Conservation (phyloP, 352 stramenopile species). For the Phytophthora europaea region DNA sequence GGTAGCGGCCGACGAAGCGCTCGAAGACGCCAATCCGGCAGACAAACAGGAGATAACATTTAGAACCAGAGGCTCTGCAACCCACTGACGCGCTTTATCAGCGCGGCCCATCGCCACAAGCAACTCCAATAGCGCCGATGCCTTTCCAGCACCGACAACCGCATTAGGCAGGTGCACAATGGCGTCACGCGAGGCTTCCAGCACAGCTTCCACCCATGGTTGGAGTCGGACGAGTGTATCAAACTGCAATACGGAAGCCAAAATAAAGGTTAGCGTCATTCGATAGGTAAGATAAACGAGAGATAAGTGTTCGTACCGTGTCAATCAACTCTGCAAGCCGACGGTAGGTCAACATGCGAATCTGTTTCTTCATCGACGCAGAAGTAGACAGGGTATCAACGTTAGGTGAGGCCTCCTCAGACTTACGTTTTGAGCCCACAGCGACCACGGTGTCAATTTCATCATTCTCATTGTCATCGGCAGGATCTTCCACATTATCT, state of each 20-base stretch:
- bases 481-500: constrained; percentile 26
- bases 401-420: constrained; percentile 9
- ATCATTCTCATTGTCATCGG: constrained; percentile 35
- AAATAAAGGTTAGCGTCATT: constrained; percentile 16
- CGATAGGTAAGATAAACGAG: neutral
- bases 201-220: constrained; percentile 66
- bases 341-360: constrained; percentile 82
- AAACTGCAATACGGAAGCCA: constrained; percentile 47
- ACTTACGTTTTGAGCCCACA: constrained; percentile 39
- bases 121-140: constrained; percentile 82
- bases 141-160: constrained; percentile 79
- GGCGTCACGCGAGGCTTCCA: constrained; percentile 61
- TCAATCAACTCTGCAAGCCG: constrained; percentile 81
- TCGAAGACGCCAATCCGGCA: constrained; percentile 51
- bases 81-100: constrained; percentile 44
- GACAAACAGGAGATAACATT: constrained; percentile 79
- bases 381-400: constrained; percentile 31
- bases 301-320: constrained; percentile 38
- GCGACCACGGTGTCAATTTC: constrained; percentile 7
- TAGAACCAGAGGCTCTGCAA: constrained; percentile 48
- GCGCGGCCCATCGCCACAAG: constrained; percentile 71
- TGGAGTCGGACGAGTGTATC: constrained; percentile 71
- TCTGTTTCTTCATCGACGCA: constrained; percentile 80
- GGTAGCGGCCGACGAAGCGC: constrained; percentile 29
- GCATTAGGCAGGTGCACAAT: constrained; percentile 77